These are phyloP conservation scores for Penicillium turbatum DNA, from an alignment of 495 filamentous ascomycete species.

Conservation along the genomic window DNA sequence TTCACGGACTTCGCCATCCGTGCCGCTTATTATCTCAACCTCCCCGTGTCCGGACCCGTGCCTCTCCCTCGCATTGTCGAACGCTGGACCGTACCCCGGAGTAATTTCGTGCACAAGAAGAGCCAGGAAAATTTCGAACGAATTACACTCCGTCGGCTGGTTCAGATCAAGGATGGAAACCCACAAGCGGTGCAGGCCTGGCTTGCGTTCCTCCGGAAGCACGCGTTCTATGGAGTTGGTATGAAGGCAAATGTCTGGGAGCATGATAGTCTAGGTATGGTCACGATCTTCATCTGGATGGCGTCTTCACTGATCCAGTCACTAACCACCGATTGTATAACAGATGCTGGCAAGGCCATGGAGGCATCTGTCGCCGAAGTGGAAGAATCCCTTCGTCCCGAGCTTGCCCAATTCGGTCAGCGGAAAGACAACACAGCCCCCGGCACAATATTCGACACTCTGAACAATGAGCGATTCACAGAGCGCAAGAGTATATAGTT, in stretches of 20 bases:
- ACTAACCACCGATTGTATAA: slow-evolving; percentile 7
- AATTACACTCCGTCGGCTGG: slow-evolving; percentile 76
- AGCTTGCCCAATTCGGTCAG: slow-evolving; percentile 61
- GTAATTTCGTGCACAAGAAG: slow-evolving; percentile 93
- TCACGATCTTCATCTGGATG: background rate
- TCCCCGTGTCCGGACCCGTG: slow-evolving; percentile 81
- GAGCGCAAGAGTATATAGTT: slow-evolving; percentile 29
- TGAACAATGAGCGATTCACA: slow-evolving; percentile 33
- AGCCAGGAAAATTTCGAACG: slow-evolving; percentile 96
- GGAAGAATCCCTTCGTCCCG: slow-evolving; percentile 55
- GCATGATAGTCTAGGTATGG: slow-evolving; percentile 64
- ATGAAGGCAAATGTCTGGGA: slow-evolving; percentile 99
- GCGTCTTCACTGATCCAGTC: background rate
- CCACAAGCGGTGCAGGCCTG: slow-evolving; percentile 83
- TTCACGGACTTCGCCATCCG: slow-evolving; percentile 93
- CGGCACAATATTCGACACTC: slow-evolving; percentile 23
- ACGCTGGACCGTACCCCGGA: slow-evolving; percentile 89
- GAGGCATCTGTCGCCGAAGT: slow-evolving; percentile 55
- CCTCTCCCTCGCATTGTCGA: slow-evolving; percentile 83
- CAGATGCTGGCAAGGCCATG: slow-evolving; percentile 65
- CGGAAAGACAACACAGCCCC: slow-evolving; percentile 37
- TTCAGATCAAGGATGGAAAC: slow-evolving; percentile 92
- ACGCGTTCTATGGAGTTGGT: slow-evolving; percentile 88
- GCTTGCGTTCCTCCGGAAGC: slow-evolving; percentile 85
- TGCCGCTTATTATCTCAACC: slow-evolving; percentile 87